These are phyloP conservation scores for Nymphaea thermarum DNA, from an alignment of 164 flowering plant genomes.

Conservation along the genomic window DNA sequence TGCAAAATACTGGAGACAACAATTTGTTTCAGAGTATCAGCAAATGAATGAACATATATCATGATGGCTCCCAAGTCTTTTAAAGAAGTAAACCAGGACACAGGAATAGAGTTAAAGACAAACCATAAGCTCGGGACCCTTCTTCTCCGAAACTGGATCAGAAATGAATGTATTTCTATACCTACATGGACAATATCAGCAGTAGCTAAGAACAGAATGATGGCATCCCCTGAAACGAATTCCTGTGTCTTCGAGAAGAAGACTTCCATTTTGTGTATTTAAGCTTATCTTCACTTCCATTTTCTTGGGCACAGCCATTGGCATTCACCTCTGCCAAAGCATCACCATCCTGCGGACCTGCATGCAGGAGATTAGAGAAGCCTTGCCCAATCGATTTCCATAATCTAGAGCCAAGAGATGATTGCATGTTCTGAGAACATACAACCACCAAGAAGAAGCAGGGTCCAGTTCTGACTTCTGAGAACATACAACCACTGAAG, in stretches of 20 bases:
- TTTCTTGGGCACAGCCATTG: conserved; percentile 24
- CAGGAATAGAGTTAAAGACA: not conserved
- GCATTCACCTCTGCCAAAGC: conserved; percentile 14
- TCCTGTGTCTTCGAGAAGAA: not conserved
- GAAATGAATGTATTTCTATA: not conserved
- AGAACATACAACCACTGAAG: too few relatives aligned
- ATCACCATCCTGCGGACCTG: conserved; percentile 42
- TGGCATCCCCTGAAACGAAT: too few relatives aligned
- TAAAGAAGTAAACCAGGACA: not conserved
- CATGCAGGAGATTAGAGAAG: conserved; percentile 45
- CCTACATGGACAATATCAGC: too few relatives aligned
- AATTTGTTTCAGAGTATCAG: not conserved
- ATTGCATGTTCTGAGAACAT: conserved; percentile 18
- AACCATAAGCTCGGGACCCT: conserved; percentile 43
- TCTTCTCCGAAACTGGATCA: conserved; percentile 34
- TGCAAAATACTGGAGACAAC: not conserved
- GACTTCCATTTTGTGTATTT: not conserved
- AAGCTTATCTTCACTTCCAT: conserved; percentile 13
- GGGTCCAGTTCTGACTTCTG: conserved; percentile 47
- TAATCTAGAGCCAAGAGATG: conserved; percentile 37
- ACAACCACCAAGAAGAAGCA: conserved; percentile 33
- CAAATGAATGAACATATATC: too few relatives aligned
- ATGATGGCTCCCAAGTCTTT: not conserved
- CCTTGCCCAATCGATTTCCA: conserved; percentile 85
- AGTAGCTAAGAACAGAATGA: not conserved